Conservation (phyloP, 768 basidiomycete genomes). For the Cyathus striatus region DNA sequence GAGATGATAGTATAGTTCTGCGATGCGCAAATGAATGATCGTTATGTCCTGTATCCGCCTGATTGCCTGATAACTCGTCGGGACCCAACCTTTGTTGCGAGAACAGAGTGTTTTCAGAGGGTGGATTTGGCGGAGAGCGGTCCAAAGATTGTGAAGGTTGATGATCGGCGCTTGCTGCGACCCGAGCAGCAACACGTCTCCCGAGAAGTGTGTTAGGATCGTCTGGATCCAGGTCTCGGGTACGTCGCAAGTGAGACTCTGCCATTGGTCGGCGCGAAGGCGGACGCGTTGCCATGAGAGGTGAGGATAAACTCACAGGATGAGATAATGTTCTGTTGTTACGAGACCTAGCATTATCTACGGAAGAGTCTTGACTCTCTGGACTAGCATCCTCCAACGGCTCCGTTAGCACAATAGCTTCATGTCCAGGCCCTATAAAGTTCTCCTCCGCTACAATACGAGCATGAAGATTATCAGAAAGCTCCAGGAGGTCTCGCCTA, state of each 20-base stretch:
- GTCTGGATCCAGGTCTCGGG: slow-evolving; percentile 12
- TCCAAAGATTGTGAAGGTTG: neutral
- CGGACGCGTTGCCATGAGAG: slow-evolving; percentile 5
- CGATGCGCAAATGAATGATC: neutral
- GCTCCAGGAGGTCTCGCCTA: slow-evolving; percentile 42
- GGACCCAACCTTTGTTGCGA: too few relatives aligned
- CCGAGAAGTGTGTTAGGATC: slow-evolving; percentile 33
- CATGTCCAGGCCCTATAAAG: slow-evolving; percentile 32
- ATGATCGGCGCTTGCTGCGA: slow-evolving; percentile 14
- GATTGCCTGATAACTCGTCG: neutral
- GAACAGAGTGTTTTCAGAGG: neutral
- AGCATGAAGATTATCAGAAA: slow-evolving; percentile 29
- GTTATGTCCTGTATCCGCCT: neutral
- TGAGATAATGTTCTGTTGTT: neutral
- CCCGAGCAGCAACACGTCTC: slow-evolving; percentile 33
- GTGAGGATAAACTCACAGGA: too few relatives aligned
- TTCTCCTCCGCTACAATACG: slow-evolving; percentile 10
- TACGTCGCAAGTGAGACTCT: neutral
- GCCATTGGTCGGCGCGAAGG: slow-evolving; percentile 16
- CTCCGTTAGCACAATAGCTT: neutral
- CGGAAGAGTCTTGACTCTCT: neutral
- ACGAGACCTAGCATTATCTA: neutral
- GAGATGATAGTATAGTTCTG: neutral
- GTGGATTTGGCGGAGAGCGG: neutral
- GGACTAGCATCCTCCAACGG: neutral